These are phyloP conservation scores for Leccinum broughii DNA, from an alignment of 768 basidiomycete species.

Conservation along the genomic window DNA sequence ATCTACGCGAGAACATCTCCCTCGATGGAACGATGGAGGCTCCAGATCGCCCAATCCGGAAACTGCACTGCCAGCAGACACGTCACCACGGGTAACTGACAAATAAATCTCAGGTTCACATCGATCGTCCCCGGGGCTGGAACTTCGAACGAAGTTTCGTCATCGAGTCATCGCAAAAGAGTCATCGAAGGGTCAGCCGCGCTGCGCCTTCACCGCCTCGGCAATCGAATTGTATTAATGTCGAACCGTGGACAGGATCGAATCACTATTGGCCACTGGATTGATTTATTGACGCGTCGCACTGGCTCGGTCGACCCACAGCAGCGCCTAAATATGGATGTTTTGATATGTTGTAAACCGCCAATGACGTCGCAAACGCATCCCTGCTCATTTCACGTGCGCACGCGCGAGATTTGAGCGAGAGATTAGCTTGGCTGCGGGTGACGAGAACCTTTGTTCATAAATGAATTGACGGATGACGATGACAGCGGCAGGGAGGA, in stretches of 20 bases:
- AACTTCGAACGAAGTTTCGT: conserved; percentile 5
- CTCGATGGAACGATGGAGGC: not conserved
- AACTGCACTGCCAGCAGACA: conserved; percentile 2
- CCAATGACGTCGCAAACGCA: not conserved
- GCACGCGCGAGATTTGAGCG: not conserved
- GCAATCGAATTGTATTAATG: not conserved
- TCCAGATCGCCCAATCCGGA: conserved; percentile 4
- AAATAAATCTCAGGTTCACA: not conserved
- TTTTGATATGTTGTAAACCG: not conserved
- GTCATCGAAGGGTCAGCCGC: not conserved
- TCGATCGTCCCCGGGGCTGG: not conserved
- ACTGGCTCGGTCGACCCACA: not conserved
- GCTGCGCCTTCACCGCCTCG: not conserved
- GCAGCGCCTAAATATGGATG: not conserved
- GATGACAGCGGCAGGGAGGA: not conserved
- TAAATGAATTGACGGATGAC: not conserved
- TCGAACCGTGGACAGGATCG: not conserved
- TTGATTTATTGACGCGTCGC: not conserved
- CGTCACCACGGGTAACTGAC: not conserved
- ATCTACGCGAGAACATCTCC: not conserved
- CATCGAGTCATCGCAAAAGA: not conserved
- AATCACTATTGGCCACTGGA: not conserved
- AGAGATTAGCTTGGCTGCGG: not conserved
- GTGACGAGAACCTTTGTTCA: not conserved
- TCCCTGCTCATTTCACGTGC: not conserved